These are phyloP conservation scores for Kwoniella mangroviensis DNA, from an alignment of 768 basidiomycete species.

Conservation along the genomic window DNA sequence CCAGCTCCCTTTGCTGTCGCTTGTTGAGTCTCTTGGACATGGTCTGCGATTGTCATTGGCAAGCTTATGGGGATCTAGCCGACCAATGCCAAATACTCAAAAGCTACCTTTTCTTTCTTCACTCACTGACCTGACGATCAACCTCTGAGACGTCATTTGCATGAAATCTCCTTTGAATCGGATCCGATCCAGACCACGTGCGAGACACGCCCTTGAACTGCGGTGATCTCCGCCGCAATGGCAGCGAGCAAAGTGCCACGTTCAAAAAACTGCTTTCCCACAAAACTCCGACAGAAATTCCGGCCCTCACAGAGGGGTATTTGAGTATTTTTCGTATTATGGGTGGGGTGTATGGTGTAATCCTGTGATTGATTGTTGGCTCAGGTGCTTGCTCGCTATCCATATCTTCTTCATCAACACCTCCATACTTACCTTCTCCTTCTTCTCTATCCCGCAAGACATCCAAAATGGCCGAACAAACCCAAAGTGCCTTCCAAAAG, in stretches of 20 bases:
- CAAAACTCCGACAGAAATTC: conserved; percentile 10
- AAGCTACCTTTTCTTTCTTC: neutral
- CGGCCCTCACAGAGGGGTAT: neutral
- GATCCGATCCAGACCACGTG: conserved; percentile 7
- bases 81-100: neutral
- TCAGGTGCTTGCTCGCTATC: neutral
- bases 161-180: neutral
- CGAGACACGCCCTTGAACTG: neutral
- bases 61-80: too few relatives aligned
- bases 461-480: conserved; percentile 64
- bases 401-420: conserved; percentile 1
- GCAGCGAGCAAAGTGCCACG: too few relatives aligned
- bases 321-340: neutral
- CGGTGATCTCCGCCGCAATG: neutral
- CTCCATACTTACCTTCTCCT: neutral
- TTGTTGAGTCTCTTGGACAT: conserved; percentile 66
- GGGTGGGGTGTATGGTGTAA: neutral
- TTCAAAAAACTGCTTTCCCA: neutral
- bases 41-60: neutral
- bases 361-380: neutral
- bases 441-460: conserved; percentile 24
- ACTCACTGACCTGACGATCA: neutral
- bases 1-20: conserved; percentile 81
- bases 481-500: conserved; percentile 98
- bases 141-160: too few relatives aligned